Base-by-base conservation (phyloP, 2,329 filamentous ascomycete genomes). In the Penicillium sp. region DNA sequence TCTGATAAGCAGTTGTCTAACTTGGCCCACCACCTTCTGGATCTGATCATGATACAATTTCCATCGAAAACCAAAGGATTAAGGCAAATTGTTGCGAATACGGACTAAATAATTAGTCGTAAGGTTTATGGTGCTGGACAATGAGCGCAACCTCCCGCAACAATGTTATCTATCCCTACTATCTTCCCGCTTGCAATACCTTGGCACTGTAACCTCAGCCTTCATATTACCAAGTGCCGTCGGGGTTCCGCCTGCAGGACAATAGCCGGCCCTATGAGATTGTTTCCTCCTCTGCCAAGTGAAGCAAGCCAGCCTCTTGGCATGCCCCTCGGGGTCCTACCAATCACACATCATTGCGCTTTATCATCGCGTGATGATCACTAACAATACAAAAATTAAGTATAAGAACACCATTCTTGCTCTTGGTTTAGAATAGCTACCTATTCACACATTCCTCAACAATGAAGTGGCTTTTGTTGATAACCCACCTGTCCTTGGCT, bases 141-240 rank as follows among this genome's bases (percentile, higher is more conserved):
- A 47, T 33, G 29, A 33, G 29, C 29, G 13, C 45, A 47, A 33
- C 45, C 13, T 8, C 45, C 45, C 46, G 15, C 29, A 35, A 47
- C 19, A 21, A 17, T 23, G 46, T 35, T 48, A 48, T 48, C 42
- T 29, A 45, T 13, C 25, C 25, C 25, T n/a, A 29, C 17, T 29
- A 45, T 19, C 42, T 45, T 45, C 42, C 42, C 41, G 23, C 42
- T 15, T 45, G 2, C 17, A 29, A 19, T 19, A 17, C 35, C 56
- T 59, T 62, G 54, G 57, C 61, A 54, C 49, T 62, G 61, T 52
- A 62, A 63, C 61, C 61, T 58, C 46, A 63, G 59, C 54, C 43
- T 23, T 56, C 19, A 35, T 29, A 13, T 50, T 56, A n/a, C 33
- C 41, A 56, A 54, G 54, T 54, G 21, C 61, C 61, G 61, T 62